Base-by-base conservation (phyloP, 2,329 filamentous ascomycete species). In the Herpotrichia juniperi region DNA sequence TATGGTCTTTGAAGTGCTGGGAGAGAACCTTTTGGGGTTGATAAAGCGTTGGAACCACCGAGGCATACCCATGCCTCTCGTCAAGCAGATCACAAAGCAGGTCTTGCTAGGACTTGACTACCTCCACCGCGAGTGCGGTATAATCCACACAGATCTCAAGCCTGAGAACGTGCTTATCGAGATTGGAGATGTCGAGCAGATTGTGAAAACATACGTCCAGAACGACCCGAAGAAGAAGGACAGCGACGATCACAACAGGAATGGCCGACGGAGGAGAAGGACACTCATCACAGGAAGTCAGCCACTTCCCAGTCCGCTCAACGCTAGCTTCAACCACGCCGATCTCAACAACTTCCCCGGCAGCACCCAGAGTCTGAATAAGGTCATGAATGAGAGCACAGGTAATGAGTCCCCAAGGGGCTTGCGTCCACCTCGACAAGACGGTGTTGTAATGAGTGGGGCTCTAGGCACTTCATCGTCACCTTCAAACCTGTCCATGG, bases 21-120 rank as follows among this genome's bases (percentile, higher is more conserved):
- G 94, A 48, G 93, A 97, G 82, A 97, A 97, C 71, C 77, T 97
- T 58, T 79, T 97, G 47, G 93, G 94, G 22, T 78, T 99, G 71
- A 97, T 99, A 81, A 97, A 97, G 84, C 87, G 91, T 66, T 97
- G 93, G 93, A 97, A 97, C 74, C 94, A 97, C 74, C 86, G 94
- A 54, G 94, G 94, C 43, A 97, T 99, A 52, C 94, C 94, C 37
- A 96, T 96, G 87, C 85, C 91, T 14, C 83, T 99, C 12, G 94
- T 97, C 72, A 97, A 97, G 81, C 94, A 97, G 75, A 99, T 99
- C 76, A 96, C 94, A 25, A 97, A 97, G 76, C 94, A 99, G 78
- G 94, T 97, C 9, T 82, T 99, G 42, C 85, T 99, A 24, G 94
- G 94, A 34, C 82, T 99, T 58, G 94, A 99, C 75, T 97, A 97